Base-by-base conservation (phyloP, 139 green algal species). In the Chloropicon primus region DNA sequence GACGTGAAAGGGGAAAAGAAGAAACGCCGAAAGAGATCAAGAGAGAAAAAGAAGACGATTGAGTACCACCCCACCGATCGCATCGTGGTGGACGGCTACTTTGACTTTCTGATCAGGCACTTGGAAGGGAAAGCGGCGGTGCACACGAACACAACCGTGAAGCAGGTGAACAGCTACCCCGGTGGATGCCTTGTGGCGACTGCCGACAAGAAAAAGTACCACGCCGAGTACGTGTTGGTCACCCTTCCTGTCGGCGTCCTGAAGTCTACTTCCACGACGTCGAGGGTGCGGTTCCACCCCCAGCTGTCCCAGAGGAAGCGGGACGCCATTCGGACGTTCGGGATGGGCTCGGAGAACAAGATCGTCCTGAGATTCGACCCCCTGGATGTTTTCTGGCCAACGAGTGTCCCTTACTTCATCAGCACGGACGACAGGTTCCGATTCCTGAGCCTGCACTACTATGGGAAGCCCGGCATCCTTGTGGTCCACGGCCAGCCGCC, bases 401-500 rank as follows among this genome's bases (percentile, higher is more conserved):
- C 41, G 10, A 62, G 17, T 5, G 41, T 17, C 41, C 41, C 41
- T n/a, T 62, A 62, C 41, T 62, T 62, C 41, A 62, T 62, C 41
- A 62, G 41, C 41, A 62, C 80, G 41, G 41, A 62, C 41, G 26
- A 76, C 23, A 78, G 78, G 23, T 84, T 79, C 78, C 72, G 79
- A 74, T 54, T 75, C 0, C 25, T 79, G 1, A 82, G 78, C 53
- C 75, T 85, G 0, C 81, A 83, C 75, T 85, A 79, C 79, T 26
- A 75, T 72, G 75, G 80, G 53, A 62, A 81, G 29, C 27, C 74
- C 10, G 73, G 72, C 1, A 29, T 79, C 17, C 86, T 85, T 21
- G 80, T 85, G 21, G 79, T 91, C 25, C 79, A 86, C 3, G 84
- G 41, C 10, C 41, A 62, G 41, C 41, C 41, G 10, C 41, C 41